These are phyloP conservation scores for Macrocybe gigantea DNA, from an alignment of 768 basidiomycete species.

Conservation along the genomic window DNA sequence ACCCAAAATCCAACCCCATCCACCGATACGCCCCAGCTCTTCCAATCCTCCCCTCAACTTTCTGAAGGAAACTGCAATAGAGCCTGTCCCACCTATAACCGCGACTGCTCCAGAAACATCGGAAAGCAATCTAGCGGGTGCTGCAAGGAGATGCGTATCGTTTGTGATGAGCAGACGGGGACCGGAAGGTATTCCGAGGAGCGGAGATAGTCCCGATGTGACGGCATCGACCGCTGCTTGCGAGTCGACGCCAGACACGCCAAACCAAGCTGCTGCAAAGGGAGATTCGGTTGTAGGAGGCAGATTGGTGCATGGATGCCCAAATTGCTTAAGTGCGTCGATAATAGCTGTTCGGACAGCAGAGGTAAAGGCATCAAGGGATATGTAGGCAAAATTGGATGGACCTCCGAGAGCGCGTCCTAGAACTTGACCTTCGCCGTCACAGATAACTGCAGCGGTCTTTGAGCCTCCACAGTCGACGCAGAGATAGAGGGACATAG, in stretches of 20 bases:
- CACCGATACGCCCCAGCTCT: conserved; percentile 67
- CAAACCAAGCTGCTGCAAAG: conserved; percentile 78
- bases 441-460: conserved; percentile 69
- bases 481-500: conserved; percentile 67
- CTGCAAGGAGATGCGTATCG: conserved; percentile 81
- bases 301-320: conserved; percentile 27
- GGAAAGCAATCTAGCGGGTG: conserved; percentile 59
- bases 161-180: conserved; percentile 61
- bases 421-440: conserved; percentile 50
- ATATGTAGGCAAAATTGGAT: conserved; percentile 82
- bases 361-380: conserved; percentile 50
- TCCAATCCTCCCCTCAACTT: conserved; percentile 35
- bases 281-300: conserved; percentile 27
- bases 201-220: conserved; percentile 43
- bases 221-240: conserved; percentile 54
- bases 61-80: conserved; percentile 64
- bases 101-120: conserved; percentile 62
- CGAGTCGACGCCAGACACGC: conserved; percentile 78
- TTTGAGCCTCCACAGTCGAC: conserved; percentile 90
- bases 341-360: conserved; percentile 48
- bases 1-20: conserved; percentile 82
- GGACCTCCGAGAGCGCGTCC: conserved; percentile 70
- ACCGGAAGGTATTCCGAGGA: conserved; percentile 54
- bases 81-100: conserved; percentile 79
- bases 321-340: conserved; percentile 38